Conservation (phyloP, 2,329 filamentous ascomycete genomes). For the Pestalotiopsis sp. region DNA sequence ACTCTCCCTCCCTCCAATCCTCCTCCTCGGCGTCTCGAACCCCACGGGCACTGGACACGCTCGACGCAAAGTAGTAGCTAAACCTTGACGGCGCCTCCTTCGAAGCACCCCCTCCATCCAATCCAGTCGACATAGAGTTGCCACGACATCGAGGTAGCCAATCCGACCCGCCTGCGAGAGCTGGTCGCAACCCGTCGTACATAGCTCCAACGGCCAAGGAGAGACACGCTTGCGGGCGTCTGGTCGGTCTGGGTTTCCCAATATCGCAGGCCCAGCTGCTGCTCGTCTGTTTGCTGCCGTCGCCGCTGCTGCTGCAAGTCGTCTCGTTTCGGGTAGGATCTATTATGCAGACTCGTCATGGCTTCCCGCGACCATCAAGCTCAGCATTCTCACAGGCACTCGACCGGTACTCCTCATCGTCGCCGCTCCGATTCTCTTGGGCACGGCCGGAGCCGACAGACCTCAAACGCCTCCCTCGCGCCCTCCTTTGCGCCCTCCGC, state of each 20-base stretch:
- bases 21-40: not conserved
- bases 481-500: slow-evolving; percentile 4
- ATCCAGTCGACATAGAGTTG: slow-evolving; percentile 13
- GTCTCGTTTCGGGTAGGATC: slow-evolving; percentile 5
- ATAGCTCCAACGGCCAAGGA: not conserved
- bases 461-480: slow-evolving; percentile 10
- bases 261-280: not conserved
- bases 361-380: slow-evolving; percentile 4
- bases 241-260: not conserved
- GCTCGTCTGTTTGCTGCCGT: not conserved
- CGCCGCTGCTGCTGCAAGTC: not conserved
- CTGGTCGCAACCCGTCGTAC: not conserved
- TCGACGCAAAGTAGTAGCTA: slow-evolving; percentile 2
- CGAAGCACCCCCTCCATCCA: not conserved
- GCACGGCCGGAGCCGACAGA: slow-evolving; percentile 9
- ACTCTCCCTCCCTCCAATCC: not conserved
- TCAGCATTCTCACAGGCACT: slow-evolving; percentile 14
- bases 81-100: slow-evolving; percentile 13
- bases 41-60: slow-evolving; percentile 1
- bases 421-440: slow-evolving; percentile 2
- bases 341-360: slow-evolving; percentile 8
- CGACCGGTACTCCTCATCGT: slow-evolving; percentile 17
- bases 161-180: not conserved
- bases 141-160: slow-evolving; percentile 4
- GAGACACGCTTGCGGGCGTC: not conserved